Percentiles rank a stretch among this genome's conserved stretches.
phyloP scores from a whole-genome alignment of 805 yeast genomes.

The Nakazawaea peltata region DNA sequence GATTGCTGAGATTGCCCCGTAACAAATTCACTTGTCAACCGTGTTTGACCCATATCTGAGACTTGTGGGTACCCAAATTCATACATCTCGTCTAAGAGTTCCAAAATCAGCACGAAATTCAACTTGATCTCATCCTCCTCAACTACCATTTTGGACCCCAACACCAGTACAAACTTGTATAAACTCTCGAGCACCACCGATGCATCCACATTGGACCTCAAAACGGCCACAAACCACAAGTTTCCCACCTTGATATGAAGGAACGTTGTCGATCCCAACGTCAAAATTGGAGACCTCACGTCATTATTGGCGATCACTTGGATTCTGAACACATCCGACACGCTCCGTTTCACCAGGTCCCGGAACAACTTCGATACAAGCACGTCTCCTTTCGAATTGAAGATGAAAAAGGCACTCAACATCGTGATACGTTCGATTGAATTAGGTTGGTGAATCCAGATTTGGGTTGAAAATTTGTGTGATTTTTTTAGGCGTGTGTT shows the following conservation, averaged over 20 bases:
- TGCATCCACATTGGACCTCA: constrained; percentile 83
- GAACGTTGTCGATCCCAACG: constrained; percentile 90
- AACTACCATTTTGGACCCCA: constrained; percentile 34
- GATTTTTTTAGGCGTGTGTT: no score
- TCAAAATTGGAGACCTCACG: constrained; percentile 60
- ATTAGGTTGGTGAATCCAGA: not conserved
- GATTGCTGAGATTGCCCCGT: not conserved
- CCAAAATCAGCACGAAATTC: constrained; percentile 65
- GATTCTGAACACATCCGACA: constrained; percentile 84
- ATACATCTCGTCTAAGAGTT: constrained; percentile 65
- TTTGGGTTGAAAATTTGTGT: no score
- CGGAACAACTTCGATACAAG: constrained; percentile 65
- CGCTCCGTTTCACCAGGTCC: constrained; percentile 69
- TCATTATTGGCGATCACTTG: constrained; percentile 74
- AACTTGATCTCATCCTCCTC: constrained; percentile 48
- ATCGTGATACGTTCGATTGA: constrained; percentile 24
- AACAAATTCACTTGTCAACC: constrained; percentile 3
- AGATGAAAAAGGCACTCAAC: constrained; percentile 80
- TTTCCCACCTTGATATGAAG: constrained; percentile 57
- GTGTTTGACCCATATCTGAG: constrained; percentile 35
- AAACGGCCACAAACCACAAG: constrained; percentile 82
- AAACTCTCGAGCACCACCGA: constrained; percentile 73
- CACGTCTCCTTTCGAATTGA: constrained; percentile 76
- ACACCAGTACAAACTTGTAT: constrained; percentile 47
- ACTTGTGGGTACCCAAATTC: constrained; percentile 75